Percentiles rank a stretch among this genome's conserved stretches.
Evolutionary conservation across 2,329 filamentous ascomycete species (phyloP).

Genomic region (Coniochaeta hoffmannii): DNA sequence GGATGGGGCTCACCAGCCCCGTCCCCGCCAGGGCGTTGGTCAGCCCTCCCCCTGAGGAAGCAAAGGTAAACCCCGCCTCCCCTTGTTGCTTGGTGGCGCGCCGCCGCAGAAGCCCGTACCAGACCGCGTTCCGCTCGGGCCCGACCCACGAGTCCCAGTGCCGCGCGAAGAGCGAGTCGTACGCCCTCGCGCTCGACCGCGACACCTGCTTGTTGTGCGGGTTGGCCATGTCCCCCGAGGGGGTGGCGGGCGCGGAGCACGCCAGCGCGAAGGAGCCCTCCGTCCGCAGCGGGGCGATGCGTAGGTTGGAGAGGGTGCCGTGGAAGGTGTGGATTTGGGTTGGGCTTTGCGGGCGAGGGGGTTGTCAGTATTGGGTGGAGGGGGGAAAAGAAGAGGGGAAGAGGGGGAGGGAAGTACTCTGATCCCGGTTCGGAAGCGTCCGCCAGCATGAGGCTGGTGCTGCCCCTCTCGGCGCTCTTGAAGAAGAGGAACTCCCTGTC

Average conservation of each 20-base stretch:
- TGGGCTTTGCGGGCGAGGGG: slow-evolving; percentile 23
- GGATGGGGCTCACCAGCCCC: slow-evolving; percentile 58
- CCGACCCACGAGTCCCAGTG: slow-evolving; percentile 77
- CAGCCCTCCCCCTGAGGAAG: slow-evolving; percentile 37
- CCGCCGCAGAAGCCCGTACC: slow-evolving; percentile 56
- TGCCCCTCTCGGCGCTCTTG: slow-evolving; percentile 38
- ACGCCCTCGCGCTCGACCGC: slow-evolving; percentile 60
- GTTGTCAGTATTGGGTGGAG: background rate
- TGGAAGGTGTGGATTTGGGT: slow-evolving; percentile 41
- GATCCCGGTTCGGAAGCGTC: slow-evolving; percentile 23
- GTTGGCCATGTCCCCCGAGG: slow-evolving; percentile 64
- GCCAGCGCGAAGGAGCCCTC: slow-evolving; percentile 45
- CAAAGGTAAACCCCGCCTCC: slow-evolving; percentile 28
- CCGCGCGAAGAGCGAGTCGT: slow-evolving; percentile 67
- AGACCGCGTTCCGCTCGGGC: slow-evolving; percentile 63
- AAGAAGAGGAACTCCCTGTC: slow-evolving; percentile 54
- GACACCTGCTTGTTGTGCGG: slow-evolving; percentile 51
- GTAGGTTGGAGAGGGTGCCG: slow-evolving; percentile 51
- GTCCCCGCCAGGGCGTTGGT: slow-evolving; percentile 58
- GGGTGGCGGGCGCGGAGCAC: slow-evolving; percentile 57
- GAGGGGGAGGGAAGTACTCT: background rate
- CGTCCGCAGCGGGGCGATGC: slow-evolving; percentile 40
- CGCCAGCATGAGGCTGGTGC: slow-evolving; percentile 37
- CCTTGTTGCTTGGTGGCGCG: slow-evolving; percentile 27
- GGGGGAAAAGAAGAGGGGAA: background rate